These are phyloP conservation scores for Physcomitrium patens DNA, from an alignment of 225 moss, liverwort and hornwort genomes.

Conservation along the genomic window DNA sequence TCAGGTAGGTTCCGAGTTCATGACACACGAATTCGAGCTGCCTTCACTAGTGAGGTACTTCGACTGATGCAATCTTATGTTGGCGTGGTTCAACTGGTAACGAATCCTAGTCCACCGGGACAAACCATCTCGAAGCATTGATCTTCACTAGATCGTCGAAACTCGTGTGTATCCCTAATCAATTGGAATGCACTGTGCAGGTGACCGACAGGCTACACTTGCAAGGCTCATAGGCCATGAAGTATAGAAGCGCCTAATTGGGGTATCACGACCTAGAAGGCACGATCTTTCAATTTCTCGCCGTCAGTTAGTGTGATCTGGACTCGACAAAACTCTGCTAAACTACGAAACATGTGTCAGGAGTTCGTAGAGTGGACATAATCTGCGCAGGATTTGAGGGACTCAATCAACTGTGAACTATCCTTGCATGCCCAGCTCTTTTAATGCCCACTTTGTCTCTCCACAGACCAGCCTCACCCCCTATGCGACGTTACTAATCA, in stretches of 20 bases:
- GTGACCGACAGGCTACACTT: not conserved
- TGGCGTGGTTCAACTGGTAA: not conserved
- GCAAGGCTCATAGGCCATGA: not conserved
- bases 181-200: constrained; percentile 5
- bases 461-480: not conserved
- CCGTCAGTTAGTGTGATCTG: not conserved
- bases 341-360: too few species aligned
- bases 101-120: constrained; percentile 2
- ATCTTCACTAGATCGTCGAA: constrained; percentile 12
- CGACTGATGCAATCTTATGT: not conserved
- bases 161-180: not conserved
- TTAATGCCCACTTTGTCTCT: not conserved
- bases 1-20: not conserved
- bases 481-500: not conserved
- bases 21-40: not conserved
- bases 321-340: not conserved
- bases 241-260: not conserved
- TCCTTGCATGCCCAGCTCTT: constrained; percentile 7
- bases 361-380: not conserved
- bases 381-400: not conserved
- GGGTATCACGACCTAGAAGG: not conserved
- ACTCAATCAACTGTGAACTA: not conserved
- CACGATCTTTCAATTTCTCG: constrained; percentile 3
- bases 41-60: not conserved
- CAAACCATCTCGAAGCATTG: constrained; percentile 4